These are phyloP conservation scores for Talaromyces sp. DNA, from an alignment of 2,329 filamentous ascomycete genomes.

Conservation along the genomic window DNA sequence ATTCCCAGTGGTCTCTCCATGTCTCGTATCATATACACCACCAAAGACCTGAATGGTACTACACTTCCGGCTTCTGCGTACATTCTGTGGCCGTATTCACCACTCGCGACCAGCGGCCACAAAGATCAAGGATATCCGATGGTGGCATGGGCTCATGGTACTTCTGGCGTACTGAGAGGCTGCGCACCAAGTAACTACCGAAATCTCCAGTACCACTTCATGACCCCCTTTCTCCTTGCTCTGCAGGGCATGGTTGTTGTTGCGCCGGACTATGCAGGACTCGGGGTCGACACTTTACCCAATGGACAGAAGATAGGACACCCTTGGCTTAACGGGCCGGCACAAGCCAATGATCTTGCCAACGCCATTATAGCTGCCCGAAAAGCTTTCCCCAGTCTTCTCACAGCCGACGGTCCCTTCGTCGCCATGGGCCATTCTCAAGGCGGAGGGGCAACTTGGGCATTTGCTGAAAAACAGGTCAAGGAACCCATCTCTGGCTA, in stretches of 20 bases:
- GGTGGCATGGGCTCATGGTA: slow-evolving; percentile 45
- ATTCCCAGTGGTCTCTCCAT: slow-evolving; percentile 22
- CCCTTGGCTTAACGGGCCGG: slow-evolving; percentile 36
- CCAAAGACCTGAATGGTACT: slow-evolving; percentile 42
- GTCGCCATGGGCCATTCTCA: slow-evolving; percentile 46
- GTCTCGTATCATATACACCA: slow-evolving; percentile 48
- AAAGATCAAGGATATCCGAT: slow-evolving; percentile 21
- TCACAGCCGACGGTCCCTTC: slow-evolving; percentile 31
- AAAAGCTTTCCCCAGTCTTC: slow-evolving; percentile 35
- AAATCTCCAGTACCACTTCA: slow-evolving; percentile 39
- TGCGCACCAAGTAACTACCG: slow-evolving; percentile 41
- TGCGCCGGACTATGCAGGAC: slow-evolving; percentile 43
- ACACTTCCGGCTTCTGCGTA: slow-evolving; percentile 47
- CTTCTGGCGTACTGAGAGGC: slow-evolving; percentile 38
- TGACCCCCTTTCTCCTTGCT: slow-evolving; percentile 38
- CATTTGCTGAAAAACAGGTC: slow-evolving; percentile 7
- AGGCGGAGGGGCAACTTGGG: slow-evolving; percentile 45
- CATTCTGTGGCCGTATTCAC: slow-evolving; percentile 47
- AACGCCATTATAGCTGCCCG: slow-evolving; percentile 42
- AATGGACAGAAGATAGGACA: slow-evolving; percentile 36
- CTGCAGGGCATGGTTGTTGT: slow-evolving; percentile 44
- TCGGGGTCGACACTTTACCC: slow-evolving; percentile 35
- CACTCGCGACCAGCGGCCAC: slow-evolving; percentile 17
- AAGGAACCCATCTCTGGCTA: slow-evolving; percentile 8
- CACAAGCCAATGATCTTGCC: slow-evolving; percentile 41